These are phyloP conservation scores for Ceratocystis diversiconidia DNA, from an alignment of 2,329 filamentous ascomycete genomes.

Conservation along the genomic window DNA sequence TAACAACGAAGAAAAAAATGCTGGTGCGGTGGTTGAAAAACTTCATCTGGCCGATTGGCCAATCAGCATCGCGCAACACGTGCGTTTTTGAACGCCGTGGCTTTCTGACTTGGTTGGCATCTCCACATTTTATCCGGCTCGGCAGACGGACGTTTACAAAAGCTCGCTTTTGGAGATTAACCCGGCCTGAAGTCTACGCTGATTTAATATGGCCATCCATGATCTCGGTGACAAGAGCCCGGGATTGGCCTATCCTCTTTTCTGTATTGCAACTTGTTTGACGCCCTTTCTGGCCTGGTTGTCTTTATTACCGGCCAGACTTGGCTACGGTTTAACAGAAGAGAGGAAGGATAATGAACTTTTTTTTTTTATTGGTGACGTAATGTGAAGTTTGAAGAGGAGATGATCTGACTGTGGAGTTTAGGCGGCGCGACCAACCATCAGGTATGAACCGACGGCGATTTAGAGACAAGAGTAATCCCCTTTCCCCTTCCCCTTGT, in stretches of 20 bases:
- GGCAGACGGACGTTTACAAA: neutral
- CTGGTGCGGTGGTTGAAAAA: slow-evolving; percentile 1
- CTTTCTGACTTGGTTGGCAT: neutral
- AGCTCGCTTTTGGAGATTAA: no score
- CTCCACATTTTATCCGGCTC: slow-evolving; percentile 1
- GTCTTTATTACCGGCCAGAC: neutral
- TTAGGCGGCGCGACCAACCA: slow-evolving; percentile 59
- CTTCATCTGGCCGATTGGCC: slow-evolving; percentile 1
- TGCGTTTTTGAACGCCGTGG: slow-evolving; percentile 1
- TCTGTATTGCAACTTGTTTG: neutral
- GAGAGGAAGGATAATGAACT: neutral
- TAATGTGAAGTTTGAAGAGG: slow-evolving; percentile 15
- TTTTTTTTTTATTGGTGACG: slow-evolving; percentile 7
- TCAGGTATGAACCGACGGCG: slow-evolving; percentile 44
- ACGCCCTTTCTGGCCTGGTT: neutral
- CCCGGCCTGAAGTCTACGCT: neutral
- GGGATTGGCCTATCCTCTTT: neutral
- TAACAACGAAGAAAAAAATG: neutral
- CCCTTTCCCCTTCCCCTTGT: slow-evolving; percentile 3
- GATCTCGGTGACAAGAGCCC: neutral
- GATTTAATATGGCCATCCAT: neutral
- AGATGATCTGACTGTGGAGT: slow-evolving; percentile 20
- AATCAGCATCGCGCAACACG: neutral
- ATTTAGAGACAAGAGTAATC: slow-evolving; percentile 17
- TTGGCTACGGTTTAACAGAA: neutral